Base-by-base conservation (phyloP, 495 filamentous ascomycete species). In the Immersiella caudata region DNA sequence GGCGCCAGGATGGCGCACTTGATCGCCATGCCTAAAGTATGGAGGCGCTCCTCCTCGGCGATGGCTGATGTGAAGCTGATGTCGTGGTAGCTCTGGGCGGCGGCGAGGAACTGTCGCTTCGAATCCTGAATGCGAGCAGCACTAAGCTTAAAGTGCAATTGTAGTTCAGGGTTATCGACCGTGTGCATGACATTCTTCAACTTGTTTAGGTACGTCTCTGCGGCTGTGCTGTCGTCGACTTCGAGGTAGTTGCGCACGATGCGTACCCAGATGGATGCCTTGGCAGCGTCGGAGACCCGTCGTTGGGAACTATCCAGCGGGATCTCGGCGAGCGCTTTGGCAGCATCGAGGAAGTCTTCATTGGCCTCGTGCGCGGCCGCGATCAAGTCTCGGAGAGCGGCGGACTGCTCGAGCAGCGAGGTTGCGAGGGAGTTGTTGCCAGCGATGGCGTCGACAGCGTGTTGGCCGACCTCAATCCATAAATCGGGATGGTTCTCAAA, bases 161-260 rank as follows among this genome's bases (percentile, higher is more conserved):
- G 87, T 27, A 91, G 78, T 49, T 89, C 86, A 50, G 87, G 85
- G 76, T 97, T 88, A 4, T 78, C 68, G 60, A 95, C 87, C 65
- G 87, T 89, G 83, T 91, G 90, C 65, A 97, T 92, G 60, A 98
- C 80, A 71, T 93, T 91, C 77, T 97, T 97, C 72, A 94, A 90
- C 68, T 93, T 90, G 83, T 98, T 97, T 63, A 98, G 84, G 77
- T 94, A 93, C 20, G 84, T 85, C 72, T 95, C 92, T 24, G 96
- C 95, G 18, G 81, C 84, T 2, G 90, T 95, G 24, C 91, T 91
- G 73, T 99, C 93, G 75, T 97, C 96, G 55, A 93, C 93, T 79
- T 98, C 96, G 55, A 99, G 86, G 76, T 95, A 94, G 78, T 95
- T 89, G 61, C 96, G 88, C 77, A 95, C 93, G 75, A 99, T 98